A percentile compares a stretch with the other conserved stretches of the same genome.
These are phyloP conservation scores for Alternaria incomplexa DNA, from an alignment of 2,329 filamentous ascomycete species.

Conservation along the genomic window DNA sequence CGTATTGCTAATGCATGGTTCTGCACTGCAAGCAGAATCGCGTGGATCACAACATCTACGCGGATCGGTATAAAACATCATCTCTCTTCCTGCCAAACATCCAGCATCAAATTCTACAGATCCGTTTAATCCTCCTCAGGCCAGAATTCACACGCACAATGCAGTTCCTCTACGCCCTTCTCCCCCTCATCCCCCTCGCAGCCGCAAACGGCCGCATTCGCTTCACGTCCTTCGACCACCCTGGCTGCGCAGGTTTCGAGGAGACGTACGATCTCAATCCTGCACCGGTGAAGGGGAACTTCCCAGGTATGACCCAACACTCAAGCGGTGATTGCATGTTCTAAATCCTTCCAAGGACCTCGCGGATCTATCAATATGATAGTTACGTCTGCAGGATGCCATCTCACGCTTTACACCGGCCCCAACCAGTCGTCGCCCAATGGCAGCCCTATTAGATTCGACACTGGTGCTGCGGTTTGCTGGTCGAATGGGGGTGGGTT, in stretches of 20 bases:
- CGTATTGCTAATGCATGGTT: not conserved
- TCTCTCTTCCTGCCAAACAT: not conserved
- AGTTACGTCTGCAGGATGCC: constrained; percentile 2
- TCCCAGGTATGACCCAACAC: not conserved
- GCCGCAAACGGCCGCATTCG: not conserved
- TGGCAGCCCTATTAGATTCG: not conserved
- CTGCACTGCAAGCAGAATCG: not conserved
- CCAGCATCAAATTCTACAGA: not conserved
- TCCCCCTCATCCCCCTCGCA: not conserved
- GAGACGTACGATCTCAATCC: constrained; percentile 8
- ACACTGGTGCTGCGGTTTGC: not conserved
- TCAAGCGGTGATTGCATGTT: not conserved
- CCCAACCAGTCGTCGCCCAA: constrained; percentile 3
- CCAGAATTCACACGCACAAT: not conserved
- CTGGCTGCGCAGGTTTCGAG: constrained; percentile 2
- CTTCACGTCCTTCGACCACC: constrained; percentile 9
- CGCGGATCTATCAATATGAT: constrained; percentile 3
- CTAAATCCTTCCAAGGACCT: constrained; percentile 1
- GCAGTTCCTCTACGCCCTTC: not conserved
- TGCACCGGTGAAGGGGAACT: constrained; percentile 5
- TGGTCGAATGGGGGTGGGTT: not conserved
- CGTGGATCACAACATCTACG: not conserved
- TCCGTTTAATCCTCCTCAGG: not conserved
- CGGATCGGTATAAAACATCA: not conserved
- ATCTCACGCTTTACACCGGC: constrained; percentile 10